These are phyloP conservation scores for Spiraea crenata DNA, from an alignment of 331 rosid genomes.

Conservation along the genomic window DNA sequence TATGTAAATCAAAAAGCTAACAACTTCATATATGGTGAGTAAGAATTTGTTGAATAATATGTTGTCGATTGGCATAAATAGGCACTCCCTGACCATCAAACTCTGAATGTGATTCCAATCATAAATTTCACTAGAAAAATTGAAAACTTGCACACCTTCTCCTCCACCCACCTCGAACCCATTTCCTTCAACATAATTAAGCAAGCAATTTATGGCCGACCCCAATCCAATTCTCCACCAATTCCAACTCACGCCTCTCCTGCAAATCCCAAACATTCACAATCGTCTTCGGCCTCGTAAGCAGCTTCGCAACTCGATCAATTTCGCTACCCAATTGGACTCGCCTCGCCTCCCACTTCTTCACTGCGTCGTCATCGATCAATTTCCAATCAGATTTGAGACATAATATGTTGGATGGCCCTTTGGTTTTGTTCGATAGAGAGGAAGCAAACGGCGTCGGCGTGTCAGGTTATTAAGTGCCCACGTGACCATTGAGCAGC, in stretches of 20 bases:
- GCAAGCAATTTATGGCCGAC: conserved; percentile 64
- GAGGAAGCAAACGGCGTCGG: no score
- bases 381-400: conserved; percentile 2
- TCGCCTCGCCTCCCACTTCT: conserved; percentile 40
- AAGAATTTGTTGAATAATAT: conserved; percentile 54
- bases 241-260: conserved; percentile 34
- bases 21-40: conserved; percentile 53
- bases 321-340: conserved; percentile 37
- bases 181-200: conserved; percentile 46
- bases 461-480: no score
- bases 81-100: conserved; percentile 74
- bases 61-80: conserved; percentile 69
- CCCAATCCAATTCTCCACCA: conserved; percentile 42
- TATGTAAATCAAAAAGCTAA: neutral
- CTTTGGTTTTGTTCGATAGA: no score
- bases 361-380: conserved; percentile 57
- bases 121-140: conserved; percentile 28
- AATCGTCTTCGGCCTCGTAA: neutral
- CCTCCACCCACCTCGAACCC: conserved; percentile 20
- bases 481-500: no score
- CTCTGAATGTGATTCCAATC: conserved; percentile 52
- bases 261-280: neutral
- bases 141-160: conserved; percentile 33
- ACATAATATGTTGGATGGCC: no score
- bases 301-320: neutral